Evolutionary conservation across 441 rosid species (phyloP).

Genomic region (Macaranga tanarius): DNA sequence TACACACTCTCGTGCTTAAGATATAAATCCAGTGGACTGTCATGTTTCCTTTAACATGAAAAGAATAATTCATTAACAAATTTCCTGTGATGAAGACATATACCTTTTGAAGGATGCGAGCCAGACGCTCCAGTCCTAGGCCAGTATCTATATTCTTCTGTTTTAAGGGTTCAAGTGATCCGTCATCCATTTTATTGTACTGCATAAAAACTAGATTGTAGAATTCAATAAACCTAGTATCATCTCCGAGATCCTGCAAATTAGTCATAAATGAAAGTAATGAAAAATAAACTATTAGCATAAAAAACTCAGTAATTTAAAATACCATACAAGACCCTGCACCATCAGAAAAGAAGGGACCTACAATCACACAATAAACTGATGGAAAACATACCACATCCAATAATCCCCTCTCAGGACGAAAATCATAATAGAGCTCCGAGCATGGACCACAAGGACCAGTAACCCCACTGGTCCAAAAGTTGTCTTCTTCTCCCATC

Average conservation of each 20-base stretch:
- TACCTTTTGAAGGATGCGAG: slow-evolving; percentile 88
- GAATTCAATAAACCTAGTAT: slow-evolving; percentile 82
- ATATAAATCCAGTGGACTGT: slow-evolving; percentile 1
- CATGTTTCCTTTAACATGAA: slow-evolving; percentile 22
- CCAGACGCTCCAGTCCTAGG: slow-evolving; percentile 91
- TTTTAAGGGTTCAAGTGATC: slow-evolving; percentile 78
- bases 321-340: neutral
- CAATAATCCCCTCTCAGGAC: slow-evolving; percentile 69
- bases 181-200: slow-evolving; percentile 81
- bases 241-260: slow-evolving; percentile 90
- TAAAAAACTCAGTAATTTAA: slow-evolving; percentile 1
- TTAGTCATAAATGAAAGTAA: slow-evolving; percentile 7
- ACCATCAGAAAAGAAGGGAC: neutral
- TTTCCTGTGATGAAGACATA: neutral
- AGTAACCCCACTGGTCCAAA: slow-evolving; percentile 90
- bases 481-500: slow-evolving; percentile 92
- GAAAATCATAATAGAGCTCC: slow-evolving; percentile 88
- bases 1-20: neutral
- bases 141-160: slow-evolving; percentile 95
- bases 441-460: slow-evolving; percentile 99
- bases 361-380: slow-evolving; percentile 8
- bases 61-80: neutral
- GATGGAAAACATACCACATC: slow-evolving; percentile 38
- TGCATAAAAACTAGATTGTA: slow-evolving; percentile 96
- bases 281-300: neutral